phyloP scores from a whole-genome alignment of 345 rosid species.

The Euphorbia lathyris region DNA sequence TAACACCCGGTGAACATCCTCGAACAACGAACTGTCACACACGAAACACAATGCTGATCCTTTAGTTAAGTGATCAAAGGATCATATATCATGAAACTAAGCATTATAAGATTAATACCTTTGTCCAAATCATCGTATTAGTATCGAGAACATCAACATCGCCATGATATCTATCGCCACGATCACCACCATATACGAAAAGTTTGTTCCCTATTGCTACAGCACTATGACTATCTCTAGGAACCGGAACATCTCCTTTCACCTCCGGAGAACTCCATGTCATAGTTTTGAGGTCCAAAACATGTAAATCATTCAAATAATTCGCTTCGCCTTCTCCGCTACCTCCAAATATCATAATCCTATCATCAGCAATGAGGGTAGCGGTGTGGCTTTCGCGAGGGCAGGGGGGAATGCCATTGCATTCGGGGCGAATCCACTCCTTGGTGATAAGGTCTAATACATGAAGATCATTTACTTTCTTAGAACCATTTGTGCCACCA shows the following conservation, averaged over 20 bases:
- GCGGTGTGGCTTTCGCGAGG: conserved; percentile 81
- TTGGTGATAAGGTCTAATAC: conserved; percentile 49
- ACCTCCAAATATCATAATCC: conserved; percentile 64
- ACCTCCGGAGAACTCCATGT: conserved; percentile 54
- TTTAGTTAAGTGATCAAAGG: background rate
- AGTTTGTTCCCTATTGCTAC: conserved; percentile 47
- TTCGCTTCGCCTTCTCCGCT: conserved; percentile 81
- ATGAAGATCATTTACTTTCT: conserved; percentile 69
- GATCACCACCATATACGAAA: conserved; percentile 65
- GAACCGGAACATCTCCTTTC: conserved; percentile 60
- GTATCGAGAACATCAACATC: conserved; percentile 52
- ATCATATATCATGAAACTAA: background rate
- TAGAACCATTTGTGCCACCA: conserved; percentile 71
- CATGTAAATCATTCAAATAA: conserved; percentile 65
- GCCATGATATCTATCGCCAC: conserved; percentile 66
- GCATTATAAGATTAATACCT: conserved; percentile 34
- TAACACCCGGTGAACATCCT: conserved; percentile 55
- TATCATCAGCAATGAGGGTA: conserved; percentile 44
- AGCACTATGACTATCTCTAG: conserved; percentile 69
- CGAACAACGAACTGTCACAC: conserved; percentile 41
- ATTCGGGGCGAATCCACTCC: conserved; percentile 52
- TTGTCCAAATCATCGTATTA: conserved; percentile 54
- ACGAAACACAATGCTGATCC: conserved; percentile 1
- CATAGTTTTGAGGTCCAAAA: conserved; percentile 61
- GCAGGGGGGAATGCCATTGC: conserved; percentile 47